Conservation (phyloP, 176 grass and related monocot genomes). For the Phoenix dactylifera region DNA sequence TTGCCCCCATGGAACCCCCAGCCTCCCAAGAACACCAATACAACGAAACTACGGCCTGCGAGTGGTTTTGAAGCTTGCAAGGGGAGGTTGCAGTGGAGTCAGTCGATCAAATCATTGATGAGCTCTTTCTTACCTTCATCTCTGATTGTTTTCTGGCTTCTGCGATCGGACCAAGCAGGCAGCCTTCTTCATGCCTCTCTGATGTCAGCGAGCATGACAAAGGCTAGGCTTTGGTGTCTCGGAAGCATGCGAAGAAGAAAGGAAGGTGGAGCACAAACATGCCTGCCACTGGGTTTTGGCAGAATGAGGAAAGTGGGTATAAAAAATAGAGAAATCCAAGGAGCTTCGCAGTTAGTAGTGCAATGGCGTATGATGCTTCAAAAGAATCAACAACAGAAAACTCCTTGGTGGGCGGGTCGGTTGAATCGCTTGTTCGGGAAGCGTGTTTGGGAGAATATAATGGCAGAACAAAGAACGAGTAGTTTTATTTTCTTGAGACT, state of each 20-base stretch:
- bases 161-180: slow-evolving; percentile 2
- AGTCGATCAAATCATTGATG: neutral
- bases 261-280: neutral
- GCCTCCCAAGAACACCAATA: neutral
- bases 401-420: slow-evolving; percentile 5
- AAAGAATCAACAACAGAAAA: neutral
- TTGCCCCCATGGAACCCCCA: slow-evolving; percentile 1
- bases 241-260: neutral
- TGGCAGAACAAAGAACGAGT: neutral
- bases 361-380: neutral
- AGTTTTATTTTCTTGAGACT: neutral
- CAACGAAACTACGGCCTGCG: neutral
- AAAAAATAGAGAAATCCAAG: slow-evolving; percentile 4
- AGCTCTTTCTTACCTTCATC: neutral
- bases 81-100: neutral
- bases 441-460: neutral
- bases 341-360: neutral
- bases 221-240: neutral
- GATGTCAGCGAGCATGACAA: neutral
- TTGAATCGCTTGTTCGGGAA: neutral
- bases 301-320: slow-evolving; percentile 3
- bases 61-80: neutral
- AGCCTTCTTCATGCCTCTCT: neutral
- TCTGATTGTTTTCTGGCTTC: neutral
- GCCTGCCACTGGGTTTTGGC: slow-evolving; percentile 1